Conservation (phyloP, 2,329 filamentous ascomycete genomes). For the Cladosporium oxysporum region DNA sequence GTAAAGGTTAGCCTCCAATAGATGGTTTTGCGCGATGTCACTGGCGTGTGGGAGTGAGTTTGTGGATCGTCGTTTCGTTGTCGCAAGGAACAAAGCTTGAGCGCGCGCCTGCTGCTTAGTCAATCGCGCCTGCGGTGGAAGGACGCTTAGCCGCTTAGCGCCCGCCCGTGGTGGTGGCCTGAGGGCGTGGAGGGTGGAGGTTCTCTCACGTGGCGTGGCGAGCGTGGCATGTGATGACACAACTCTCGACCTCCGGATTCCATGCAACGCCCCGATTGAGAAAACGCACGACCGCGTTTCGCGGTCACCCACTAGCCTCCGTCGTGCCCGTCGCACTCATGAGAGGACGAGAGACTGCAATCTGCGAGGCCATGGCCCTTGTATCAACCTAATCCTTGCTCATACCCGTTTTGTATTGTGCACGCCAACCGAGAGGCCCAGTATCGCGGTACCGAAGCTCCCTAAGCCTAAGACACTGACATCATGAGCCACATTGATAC, state of each 20-base stretch:
- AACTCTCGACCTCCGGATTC: not conserved
- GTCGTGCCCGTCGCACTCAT: not conserved
- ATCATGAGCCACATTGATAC: not conserved
- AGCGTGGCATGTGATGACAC: not conserved
- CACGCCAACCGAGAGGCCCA: not conserved
- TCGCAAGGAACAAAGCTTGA: conserved; percentile 1
- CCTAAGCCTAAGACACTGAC: not conserved
- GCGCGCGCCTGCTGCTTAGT: not conserved
- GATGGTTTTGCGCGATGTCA: not conserved
- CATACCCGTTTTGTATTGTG: not conserved
- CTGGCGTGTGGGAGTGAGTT: not conserved
- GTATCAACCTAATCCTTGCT: not conserved
- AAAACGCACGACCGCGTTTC: not conserved
- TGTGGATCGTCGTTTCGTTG: not conserved
- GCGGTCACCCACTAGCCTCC: conserved; percentile 6
- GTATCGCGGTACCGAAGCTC: not conserved
- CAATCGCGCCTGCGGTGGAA: not conserved
- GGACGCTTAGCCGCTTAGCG: not conserved
- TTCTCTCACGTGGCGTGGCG: not conserved
- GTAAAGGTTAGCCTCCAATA: not conserved
- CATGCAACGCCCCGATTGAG: not conserved
- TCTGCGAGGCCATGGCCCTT: not conserved
- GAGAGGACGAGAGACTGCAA: not conserved
- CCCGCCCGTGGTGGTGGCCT: not conserved
- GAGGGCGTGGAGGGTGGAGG: too few species aligned